Conservation (phyloP, 441 rosid genomes). For the Manihot esculenta region DNA sequence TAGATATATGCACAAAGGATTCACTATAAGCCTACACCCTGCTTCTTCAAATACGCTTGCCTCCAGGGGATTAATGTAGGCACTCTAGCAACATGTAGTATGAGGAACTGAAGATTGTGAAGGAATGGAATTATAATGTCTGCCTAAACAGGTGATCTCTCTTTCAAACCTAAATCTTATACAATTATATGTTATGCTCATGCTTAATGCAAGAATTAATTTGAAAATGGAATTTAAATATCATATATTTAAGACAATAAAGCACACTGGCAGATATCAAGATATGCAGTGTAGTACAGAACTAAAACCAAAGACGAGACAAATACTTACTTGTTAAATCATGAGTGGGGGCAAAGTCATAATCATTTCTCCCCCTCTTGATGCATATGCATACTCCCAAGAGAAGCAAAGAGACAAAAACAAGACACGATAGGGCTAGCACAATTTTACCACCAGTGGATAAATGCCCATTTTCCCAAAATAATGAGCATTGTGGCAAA, state of each 20-base stretch:
- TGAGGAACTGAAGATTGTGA: not conserved
- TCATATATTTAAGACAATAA: not conserved
- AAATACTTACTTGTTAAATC: conserved; percentile 78
- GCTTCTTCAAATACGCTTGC: not conserved
- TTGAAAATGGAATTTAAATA: not conserved
- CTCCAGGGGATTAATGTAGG: conserved; percentile 1
- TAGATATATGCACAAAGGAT: not conserved
- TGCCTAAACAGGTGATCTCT: not conserved
- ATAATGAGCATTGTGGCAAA: conserved; percentile 65
- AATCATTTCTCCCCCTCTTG: conserved; percentile 70
- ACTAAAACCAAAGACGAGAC: conserved; percentile 1
- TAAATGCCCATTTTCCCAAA: conserved; percentile 85
- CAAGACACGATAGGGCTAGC: conserved; percentile 56
- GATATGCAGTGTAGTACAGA: not conserved
- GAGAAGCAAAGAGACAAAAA: conserved; percentile 41
- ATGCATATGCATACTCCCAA: conserved; percentile 56
- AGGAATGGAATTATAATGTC: not conserved
- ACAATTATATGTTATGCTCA: not conserved
- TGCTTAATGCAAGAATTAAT: not conserved
- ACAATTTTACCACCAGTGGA: conserved; percentile 80
- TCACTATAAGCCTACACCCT: not conserved
- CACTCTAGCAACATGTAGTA: not conserved
- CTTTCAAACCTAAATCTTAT: not conserved
- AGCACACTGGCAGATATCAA: not conserved
- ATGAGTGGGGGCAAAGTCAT: conserved; percentile 87